These are phyloP conservation scores for Hemileia vastatrix DNA, from an alignment of 1,284 basidiomycete genomes.

Conservation along the genomic window DNA sequence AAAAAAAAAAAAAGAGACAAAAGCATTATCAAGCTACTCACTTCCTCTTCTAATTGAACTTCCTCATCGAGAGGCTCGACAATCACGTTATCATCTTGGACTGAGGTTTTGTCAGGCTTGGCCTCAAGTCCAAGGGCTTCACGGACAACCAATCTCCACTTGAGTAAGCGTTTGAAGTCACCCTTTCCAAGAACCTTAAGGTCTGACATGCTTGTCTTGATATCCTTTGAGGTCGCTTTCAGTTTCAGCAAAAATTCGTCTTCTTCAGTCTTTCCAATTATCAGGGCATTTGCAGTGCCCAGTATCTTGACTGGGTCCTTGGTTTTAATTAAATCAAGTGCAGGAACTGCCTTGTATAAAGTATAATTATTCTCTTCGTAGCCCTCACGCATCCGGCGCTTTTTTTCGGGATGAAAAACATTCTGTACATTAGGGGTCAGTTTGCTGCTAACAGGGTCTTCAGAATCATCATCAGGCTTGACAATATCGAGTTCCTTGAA, in stretches of 20 bases:
- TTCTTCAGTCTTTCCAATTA: constrained; percentile 57
- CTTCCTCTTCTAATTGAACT: constrained; percentile 75
- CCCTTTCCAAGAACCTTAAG: constrained; percentile 95
- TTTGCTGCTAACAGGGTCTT: constrained; percentile 32
- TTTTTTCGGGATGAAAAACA: constrained; percentile 96
- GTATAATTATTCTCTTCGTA: constrained; percentile 93
- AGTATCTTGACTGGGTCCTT: constrained; percentile 69
- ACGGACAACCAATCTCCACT: constrained; percentile 75
- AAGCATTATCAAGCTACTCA: constrained; percentile 37
- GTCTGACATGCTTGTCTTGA: constrained; percentile 75
- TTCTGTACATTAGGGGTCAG: constrained; percentile 56
- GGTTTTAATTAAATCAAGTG: constrained; percentile 62
- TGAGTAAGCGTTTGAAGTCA: constrained; percentile 87
- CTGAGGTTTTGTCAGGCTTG: constrained; percentile 60
- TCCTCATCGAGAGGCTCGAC: constrained; percentile 72
- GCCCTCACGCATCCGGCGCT: constrained; percentile 81
- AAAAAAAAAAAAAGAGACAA: background rate
- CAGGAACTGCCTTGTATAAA: constrained; percentile 66
- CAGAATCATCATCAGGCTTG: constrained; percentile 23
- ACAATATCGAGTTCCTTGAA: constrained; percentile 72
- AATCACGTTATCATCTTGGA: constrained; percentile 61
- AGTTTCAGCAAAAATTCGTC: constrained; percentile 72
- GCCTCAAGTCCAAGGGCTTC: constrained; percentile 74
- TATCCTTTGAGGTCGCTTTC: constrained; percentile 65
- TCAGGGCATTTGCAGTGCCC: constrained; percentile 72